Evolutionary conservation across 2,329 filamentous ascomycete genomes (phyloP), one percentile per base, ranked within the genome.

Genomic region (Aspergillus novoparasiticus): DNA sequence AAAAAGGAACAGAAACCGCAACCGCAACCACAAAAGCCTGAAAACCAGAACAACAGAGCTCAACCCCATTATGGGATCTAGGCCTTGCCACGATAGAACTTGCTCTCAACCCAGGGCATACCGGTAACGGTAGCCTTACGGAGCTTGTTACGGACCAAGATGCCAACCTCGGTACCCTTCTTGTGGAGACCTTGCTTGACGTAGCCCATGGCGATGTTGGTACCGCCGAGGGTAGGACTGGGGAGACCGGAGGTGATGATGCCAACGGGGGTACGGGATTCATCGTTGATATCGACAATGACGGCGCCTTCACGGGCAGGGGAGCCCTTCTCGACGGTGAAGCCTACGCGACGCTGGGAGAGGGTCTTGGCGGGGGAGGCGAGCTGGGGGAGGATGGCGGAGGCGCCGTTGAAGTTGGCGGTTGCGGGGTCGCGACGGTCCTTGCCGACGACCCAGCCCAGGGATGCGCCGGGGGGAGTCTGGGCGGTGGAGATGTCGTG

Each of bases 131-230:
- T 85, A 1, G 89, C 93, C 79, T 88, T 89, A 71, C 92, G 87
- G 74, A 86, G 83, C 81, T 89, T 91, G 23, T 93, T 93, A 59
- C 94, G 84, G 2, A 97, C 89, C 45, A 92, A 77, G 4, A 97
- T 89, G 21, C 89, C 86, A 8, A 97, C 82, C 80, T 94, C 89
- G 1, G 93, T 96, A 12, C 93, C 93, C 36, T 86, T 84, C 85
- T 96, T 96, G 78, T 96, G 92, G 75, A 89, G 80, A 0, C 92
- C 92, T 66, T 91, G 88, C 79, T 88, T 87, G 74, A 97, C 84
- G 75, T 97, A 97, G 0, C 90, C 95, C 95, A 99, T 99, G 61
- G 94, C 93, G 66, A 99, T 94, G 78, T 98, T 97, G 83, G 90
- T 90, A 4, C 80, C 80, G 67, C 89, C 89, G 55, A 97, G 81